Conservation (phyloP, 257 asterid species). For the Capsicum pubescens region DNA sequence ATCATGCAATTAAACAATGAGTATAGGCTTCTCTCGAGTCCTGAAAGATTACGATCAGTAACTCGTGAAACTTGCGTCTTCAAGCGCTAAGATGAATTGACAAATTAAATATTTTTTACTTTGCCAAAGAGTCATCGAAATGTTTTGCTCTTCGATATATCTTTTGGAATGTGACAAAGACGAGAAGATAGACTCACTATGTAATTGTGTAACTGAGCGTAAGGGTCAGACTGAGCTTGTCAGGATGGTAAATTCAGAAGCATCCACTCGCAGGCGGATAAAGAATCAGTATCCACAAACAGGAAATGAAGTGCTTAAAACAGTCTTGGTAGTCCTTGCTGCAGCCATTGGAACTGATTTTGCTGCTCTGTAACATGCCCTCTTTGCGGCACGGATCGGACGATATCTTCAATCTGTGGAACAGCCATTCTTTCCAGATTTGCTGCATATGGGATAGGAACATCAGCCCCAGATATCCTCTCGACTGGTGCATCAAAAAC, state of each 20-base stretch:
- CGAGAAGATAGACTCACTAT: too few species aligned
- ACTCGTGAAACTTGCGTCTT: too few species aligned
- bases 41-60: too few species aligned
- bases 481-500: constrained; percentile 86
- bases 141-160: too few species aligned
- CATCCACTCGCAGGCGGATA: constrained; percentile 25
- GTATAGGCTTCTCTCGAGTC: too few species aligned
- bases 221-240: not conserved
- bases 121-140: too few species aligned
- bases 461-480: constrained; percentile 93
- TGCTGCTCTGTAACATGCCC: constrained; percentile 38
- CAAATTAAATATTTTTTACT: too few species aligned
- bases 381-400: constrained; percentile 48
- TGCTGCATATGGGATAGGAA: constrained; percentile 90
- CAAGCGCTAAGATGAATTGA: too few species aligned
- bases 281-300: constrained; percentile 28
- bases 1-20: too few species aligned
- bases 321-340: not conserved
- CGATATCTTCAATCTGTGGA: constrained; percentile 53
- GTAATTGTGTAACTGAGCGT: too few species aligned
- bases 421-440: constrained; percentile 88
- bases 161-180: too few species aligned
- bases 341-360: constrained; percentile 37
- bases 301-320: not conserved
- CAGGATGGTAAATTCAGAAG: not conserved